Conservation (phyloP, 805 yeast genomes). For the Candida ficus region DNA sequence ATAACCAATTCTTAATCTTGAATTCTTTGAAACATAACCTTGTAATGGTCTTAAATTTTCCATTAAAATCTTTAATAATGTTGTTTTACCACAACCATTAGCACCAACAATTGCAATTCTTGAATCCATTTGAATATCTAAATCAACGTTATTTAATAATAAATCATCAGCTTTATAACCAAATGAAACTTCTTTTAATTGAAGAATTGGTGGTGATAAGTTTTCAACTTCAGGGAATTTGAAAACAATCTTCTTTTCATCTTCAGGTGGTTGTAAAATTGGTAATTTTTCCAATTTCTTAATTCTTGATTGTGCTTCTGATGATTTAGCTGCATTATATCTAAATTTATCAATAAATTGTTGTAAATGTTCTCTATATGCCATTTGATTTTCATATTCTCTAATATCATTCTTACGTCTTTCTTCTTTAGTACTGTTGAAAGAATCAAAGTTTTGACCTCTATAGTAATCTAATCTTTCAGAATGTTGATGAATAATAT, state of each 20-base stretch:
- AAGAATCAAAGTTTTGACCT: constrained; percentile 89
- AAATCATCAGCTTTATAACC: constrained; percentile 69
- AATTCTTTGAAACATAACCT: constrained; percentile 79
- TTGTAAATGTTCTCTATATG: constrained; percentile 88
- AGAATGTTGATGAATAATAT: constrained; percentile 95
- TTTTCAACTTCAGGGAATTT: constrained; percentile 94
- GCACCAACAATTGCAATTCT: constrained; percentile 98
- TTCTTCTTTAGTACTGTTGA: constrained; percentile 92
- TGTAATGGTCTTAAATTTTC: constrained; percentile 66
- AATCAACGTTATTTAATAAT: constrained; percentile 69
- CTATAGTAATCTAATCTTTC: constrained; percentile 94
- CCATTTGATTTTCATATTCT: constrained; percentile 98
- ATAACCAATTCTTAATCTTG: constrained; percentile 88
- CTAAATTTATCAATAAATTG: constrained; percentile 92
- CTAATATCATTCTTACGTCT: constrained; percentile 87
- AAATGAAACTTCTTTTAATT: constrained; percentile 79
- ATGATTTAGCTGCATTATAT: constrained; percentile 95
- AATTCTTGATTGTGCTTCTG: constrained; percentile 97
- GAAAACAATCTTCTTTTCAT: constrained; percentile 78
- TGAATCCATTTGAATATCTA: constrained; percentile 90
- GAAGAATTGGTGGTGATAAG: constrained; percentile 89
- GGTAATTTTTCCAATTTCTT: constrained; percentile 95
- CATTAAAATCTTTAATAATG: constrained; percentile 80
- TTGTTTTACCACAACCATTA: constrained; percentile 98
- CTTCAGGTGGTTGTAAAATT: constrained; percentile 87